Base-by-base conservation (phyloP, 441 rosid genomes). In the Sinapis alba region DNA sequence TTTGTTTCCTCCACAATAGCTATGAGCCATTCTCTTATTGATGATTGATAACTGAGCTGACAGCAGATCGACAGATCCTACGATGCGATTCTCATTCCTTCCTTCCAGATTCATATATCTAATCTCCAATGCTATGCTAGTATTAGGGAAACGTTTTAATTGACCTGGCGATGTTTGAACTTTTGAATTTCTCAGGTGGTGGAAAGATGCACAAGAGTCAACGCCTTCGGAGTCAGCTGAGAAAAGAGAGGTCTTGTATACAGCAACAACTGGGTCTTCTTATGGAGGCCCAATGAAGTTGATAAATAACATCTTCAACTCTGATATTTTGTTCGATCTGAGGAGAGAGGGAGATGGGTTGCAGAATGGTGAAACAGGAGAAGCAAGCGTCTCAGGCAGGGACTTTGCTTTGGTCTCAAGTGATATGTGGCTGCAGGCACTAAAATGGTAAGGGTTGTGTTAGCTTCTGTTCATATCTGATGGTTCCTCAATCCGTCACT, bases 391-490 rank as follows among this genome's bases (percentile, higher is more conserved):
- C 75, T 94, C 96, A 1, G 96, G 98, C 64, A 82, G 94, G 75
- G 99, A 94, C 72, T 96, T 82, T 83, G 99, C 99, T 3, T 86
- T 96, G 90, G 95, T 96, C 67, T 82, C 92, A 0, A 98, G 95
- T 38, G 95, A 96, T 71, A 96, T 89, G 98, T 96, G 99, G 99
- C 81, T 96, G 78, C 80, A 83, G 85, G 98, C 98, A 36, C 92
- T 96, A 9, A 96, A 90, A 84, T 89, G 98, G 98, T 94, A 57
- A 86, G 86, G 10, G 21, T 28, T 50, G 67, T 67, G 56, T 72
- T n/a, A n/a, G n/a, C n/a, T 12, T 34, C 56, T 62, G 2, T 5
- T 3, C 65, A 26, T 54, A 62, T 24, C 72, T 65, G 45, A 38
- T 71, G 15, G 27, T 24, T 56, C 58, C 34, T 71, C 58, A 38